These are phyloP conservation scores for Curvularia hawaiiensis DNA, from an alignment of 2,329 filamentous ascomycete genomes.

Conservation along the genomic window DNA sequence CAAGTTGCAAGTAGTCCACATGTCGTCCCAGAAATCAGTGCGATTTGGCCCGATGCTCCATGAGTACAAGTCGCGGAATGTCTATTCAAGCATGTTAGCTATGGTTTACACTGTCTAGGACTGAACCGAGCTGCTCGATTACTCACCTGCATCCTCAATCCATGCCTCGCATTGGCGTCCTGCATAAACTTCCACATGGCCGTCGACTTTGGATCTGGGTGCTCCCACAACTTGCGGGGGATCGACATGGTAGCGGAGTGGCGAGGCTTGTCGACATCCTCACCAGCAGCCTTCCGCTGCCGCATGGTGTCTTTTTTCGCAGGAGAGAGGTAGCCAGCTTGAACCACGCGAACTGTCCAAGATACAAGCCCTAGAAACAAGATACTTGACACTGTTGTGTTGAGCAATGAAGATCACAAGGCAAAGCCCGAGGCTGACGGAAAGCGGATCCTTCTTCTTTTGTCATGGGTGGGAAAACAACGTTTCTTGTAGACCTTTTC, in stretches of 20 bases:
- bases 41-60: slow-evolving; percentile 67
- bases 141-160: slow-evolving; percentile 62
- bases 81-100: slow-evolving; percentile 48
- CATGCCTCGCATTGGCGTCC: slow-evolving; percentile 63
- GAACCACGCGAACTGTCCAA: too few relatives aligned
- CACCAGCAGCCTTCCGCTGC: neutral
- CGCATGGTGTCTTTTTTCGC: neutral
- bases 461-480: neutral
- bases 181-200: slow-evolving; percentile 58
- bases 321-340: neutral
- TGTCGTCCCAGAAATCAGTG: slow-evolving; percentile 50
- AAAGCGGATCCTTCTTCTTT: neutral
- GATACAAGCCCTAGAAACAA: neutral
- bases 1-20: slow-evolving; percentile 37
- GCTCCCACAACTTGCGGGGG: slow-evolving; percentile 56
- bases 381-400: neutral
- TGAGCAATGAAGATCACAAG: neutral
- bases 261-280: slow-evolving; percentile 11
- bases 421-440: neutral
- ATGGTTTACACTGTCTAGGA: too few relatives aligned
- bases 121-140: too few relatives aligned
- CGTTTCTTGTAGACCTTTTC: neutral
- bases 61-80: slow-evolving; percentile 70
- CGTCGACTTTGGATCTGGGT: slow-evolving; percentile 50
- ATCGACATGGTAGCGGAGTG: slow-evolving; percentile 2